Base-by-base conservation (phyloP, 2,329 filamentous ascomycete species). In the Cercospora sp. region DNA sequence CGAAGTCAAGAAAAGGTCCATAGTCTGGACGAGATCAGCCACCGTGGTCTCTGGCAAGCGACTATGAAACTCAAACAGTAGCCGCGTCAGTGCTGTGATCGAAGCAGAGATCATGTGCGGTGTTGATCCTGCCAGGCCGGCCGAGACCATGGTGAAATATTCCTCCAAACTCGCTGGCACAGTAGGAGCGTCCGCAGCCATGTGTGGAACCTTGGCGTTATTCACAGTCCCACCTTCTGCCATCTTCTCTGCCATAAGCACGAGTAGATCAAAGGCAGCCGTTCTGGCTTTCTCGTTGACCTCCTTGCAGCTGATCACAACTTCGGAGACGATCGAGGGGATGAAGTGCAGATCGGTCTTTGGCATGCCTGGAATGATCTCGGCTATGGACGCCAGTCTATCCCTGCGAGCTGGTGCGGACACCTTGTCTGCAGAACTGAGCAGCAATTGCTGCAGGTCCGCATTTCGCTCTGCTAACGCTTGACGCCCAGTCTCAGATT, bases 81-180 rank as follows among this genome's bases (percentile, higher is more conserved):
- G 89, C n/a, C 95, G 89, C 13, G 93, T 95, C 42, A 99, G 87
- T 13, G 95, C 94, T 0, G 93, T 98, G 78, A 99, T 94, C n/a
- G 92, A 93, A 0, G 95, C 95, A 6, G 93, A 97, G 70, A 98
- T 94, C 93, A 98, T 97, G 82, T 98, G 94, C 33, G 95, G 94
- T 10, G 93, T 94, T 74, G 90, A 91, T 66, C 94, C 94, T 1
- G 94, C 95, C 63, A 99, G 87, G 81, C 95, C 95, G 60, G 95
- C 95, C 73, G 92, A 97, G 31, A 98, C 91, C 95, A 99, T 99
- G 65, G 94, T 97, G 82, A 98, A 92, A 81, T 93, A 98, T 80
- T 98, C 95, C 76, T 98, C 94, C 42, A 99, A 87, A 51, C 87
- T 94, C 20, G 95, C 94, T 2, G 87, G 84, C 3, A 90, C 93